These are phyloP conservation scores for Volvariella surrecta DNA, from an alignment of 1,284 basidiomycete species.

Conservation along the genomic window DNA sequence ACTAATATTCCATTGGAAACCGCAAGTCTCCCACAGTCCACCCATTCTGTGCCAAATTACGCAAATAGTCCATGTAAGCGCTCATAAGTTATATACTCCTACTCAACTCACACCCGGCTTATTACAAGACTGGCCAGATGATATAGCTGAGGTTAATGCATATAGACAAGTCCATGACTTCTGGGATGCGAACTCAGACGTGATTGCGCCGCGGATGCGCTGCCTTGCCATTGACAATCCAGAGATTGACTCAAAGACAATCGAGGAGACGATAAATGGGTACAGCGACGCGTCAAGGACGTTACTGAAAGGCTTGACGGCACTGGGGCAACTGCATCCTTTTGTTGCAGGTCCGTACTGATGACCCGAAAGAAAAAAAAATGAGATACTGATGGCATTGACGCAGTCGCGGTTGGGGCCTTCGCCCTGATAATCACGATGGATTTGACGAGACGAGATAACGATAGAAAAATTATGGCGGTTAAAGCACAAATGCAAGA, in stretches of 20 bases:
- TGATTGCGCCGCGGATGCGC: background rate
- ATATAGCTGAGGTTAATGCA: no score
- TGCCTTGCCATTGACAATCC: background rate
- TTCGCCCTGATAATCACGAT: slow-evolving; percentile 14
- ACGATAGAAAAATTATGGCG: slow-evolving; percentile 15
- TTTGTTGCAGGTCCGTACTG: slow-evolving; percentile 20
- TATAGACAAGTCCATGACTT: background rate
- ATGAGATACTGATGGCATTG: background rate
- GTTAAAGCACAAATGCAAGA: slow-evolving; percentile 21
- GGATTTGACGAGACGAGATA: slow-evolving; percentile 16
- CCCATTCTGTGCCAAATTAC: no score
- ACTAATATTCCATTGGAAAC: no score
- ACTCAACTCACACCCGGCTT: no score
- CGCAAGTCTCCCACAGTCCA: no score
- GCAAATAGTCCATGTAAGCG: no score
- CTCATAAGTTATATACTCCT: no score
- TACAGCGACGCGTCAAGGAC: slow-evolving; percentile 18
- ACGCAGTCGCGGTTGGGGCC: slow-evolving; percentile 15
- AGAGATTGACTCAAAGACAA: slow-evolving; percentile 1
- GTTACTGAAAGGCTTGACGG: slow-evolving; percentile 20
- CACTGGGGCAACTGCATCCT: slow-evolving; percentile 21
- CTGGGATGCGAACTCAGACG: background rate
- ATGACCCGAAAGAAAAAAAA: background rate
- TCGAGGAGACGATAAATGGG: slow-evolving; percentile 20
- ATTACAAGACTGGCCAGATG: no score